These are phyloP conservation scores for Monosporascus sp. DNA, from an alignment of 2,329 filamentous ascomycete species.

Conservation along the genomic window DNA sequence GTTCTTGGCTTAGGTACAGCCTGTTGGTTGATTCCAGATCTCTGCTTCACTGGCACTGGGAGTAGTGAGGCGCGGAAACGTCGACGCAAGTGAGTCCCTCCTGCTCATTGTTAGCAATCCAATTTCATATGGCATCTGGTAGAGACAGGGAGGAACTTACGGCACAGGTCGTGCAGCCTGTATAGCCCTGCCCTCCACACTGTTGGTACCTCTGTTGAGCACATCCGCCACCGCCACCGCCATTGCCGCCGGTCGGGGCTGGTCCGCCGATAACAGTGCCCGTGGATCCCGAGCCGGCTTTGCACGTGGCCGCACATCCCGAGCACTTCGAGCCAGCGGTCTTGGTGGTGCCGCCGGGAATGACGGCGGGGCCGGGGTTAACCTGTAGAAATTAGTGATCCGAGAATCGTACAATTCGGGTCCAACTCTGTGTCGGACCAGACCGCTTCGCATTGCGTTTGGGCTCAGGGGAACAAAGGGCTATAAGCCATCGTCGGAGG, in stretches of 20 bases:
- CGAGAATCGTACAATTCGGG: neutral
- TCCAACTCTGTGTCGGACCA: too few relatives aligned
- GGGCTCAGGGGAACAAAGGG: too few relatives aligned
- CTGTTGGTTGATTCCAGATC: too few relatives aligned
- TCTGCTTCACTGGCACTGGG: constrained; percentile 24
- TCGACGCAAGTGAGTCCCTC: constrained; percentile 28
- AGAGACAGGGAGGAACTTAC: constrained; percentile 18
- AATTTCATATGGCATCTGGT: too few relatives aligned
- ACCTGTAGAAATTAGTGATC: constrained; percentile 4
- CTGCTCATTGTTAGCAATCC: constrained; percentile 12
- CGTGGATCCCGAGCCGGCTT: constrained; percentile 24
- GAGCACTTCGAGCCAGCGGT: constrained; percentile 32
- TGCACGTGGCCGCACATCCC: constrained; percentile 35
- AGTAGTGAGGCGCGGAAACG: constrained; percentile 34
- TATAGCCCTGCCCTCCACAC: constrained; percentile 35
- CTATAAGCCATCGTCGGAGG: too few relatives aligned
- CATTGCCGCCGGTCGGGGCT: constrained; percentile 5
- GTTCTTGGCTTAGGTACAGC: too few relatives aligned
- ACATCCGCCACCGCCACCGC: constrained; percentile 22
- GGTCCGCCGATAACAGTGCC: constrained; percentile 19
- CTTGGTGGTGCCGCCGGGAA: constrained; percentile 34
- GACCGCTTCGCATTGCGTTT: too few relatives aligned
- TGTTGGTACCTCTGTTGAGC: constrained; percentile 30
- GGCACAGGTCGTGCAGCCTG: constrained; percentile 35
- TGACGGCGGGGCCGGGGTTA: constrained; percentile 38